phyloP scores from a whole-genome alignment of 768 basidiomycete genomes.

The Lanmaoa rubissima region DNA sequence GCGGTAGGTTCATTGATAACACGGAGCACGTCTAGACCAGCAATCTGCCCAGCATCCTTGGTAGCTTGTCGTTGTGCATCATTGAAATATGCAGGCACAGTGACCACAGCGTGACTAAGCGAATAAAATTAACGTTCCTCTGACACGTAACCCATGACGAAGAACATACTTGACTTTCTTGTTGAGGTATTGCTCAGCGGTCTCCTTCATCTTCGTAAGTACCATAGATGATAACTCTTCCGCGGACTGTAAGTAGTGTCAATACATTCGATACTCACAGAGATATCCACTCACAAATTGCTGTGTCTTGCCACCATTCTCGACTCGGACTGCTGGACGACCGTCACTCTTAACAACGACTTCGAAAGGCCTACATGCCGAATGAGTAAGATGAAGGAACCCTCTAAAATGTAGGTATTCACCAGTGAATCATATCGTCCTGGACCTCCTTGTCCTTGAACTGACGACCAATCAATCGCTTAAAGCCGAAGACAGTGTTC shows the following conservation, averaged over 20 bases:
- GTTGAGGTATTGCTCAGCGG: constrained; percentile 89
- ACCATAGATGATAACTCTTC: constrained; percentile 90
- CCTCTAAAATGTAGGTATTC: constrained; percentile 12
- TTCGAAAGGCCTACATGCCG: constrained; percentile 68
- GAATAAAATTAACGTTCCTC: neutral
- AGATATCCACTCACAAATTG: constrained; percentile 57
- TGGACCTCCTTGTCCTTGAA: constrained; percentile 93
- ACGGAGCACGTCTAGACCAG: constrained; percentile 94
- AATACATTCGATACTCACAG: neutral
- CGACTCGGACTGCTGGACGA: constrained; percentile 79
- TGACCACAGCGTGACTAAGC: constrained; percentile 80
- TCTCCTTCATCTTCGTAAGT: constrained; percentile 91
- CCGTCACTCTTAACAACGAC: constrained; percentile 71
- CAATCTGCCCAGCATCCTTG: constrained; percentile 96
- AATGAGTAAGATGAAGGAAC: neutral
- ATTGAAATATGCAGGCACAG: constrained; percentile 99
- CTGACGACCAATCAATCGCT: constrained; percentile 92
- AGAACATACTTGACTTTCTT: constrained; percentile 85
- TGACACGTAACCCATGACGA: neutral
- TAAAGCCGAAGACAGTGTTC: constrained; percentile 94
- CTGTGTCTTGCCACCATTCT: constrained; percentile 82
- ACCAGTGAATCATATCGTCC: constrained; percentile 87
- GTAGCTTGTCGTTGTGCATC: constrained; percentile 99
- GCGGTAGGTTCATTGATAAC: constrained; percentile 99
- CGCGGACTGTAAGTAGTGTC: constrained; percentile 54